Evolutionary conservation across 1,139 yeast species (phyloP).

Genomic region (Nakaseomyces kungkrabaensis): DNA sequence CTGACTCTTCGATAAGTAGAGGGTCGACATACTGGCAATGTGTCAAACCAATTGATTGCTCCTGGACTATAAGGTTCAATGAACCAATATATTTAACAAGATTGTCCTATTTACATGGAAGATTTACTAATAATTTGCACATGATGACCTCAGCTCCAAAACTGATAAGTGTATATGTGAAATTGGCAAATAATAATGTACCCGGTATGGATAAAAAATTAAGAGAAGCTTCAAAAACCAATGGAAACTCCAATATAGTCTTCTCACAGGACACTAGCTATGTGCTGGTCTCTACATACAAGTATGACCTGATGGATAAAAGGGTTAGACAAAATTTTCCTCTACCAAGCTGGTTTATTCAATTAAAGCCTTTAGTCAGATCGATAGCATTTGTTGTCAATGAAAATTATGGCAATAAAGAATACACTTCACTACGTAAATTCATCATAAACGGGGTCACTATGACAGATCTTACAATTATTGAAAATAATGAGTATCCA

Average conservation of each 20-base stretch:
- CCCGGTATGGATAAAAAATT: not conserved
- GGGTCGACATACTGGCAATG: constrained; percentile 31
- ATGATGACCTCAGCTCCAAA: constrained; percentile 33
- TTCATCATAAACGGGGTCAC: constrained; percentile 32
- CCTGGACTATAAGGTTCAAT: constrained; percentile 30
- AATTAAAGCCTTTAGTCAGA: constrained; percentile 23
- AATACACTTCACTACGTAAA: constrained; percentile 29
- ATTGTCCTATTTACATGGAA: constrained; percentile 29
- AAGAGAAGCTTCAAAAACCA: constrained; percentile 5
- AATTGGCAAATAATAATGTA: constrained; percentile 11
- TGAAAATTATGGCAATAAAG: constrained; percentile 30
- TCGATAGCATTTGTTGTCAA: constrained; percentile 25
- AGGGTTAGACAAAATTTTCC: constrained; percentile 24
- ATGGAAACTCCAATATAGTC: not conserved
- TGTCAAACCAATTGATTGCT: constrained; percentile 14
- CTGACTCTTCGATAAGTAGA: constrained; percentile 17
- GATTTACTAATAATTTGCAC: constrained; percentile 28
- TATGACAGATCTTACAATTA: constrained; percentile 27
- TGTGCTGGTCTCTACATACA: constrained; percentile 21
- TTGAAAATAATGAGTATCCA: constrained; percentile 16
- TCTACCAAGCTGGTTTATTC: constrained; percentile 27
- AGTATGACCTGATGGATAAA: constrained; percentile 23
- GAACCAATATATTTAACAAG: constrained; percentile 31
- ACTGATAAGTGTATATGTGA: constrained; percentile 26
- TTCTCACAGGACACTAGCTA: constrained; percentile 14